phyloP scores from a whole-genome alignment of 108 stramenopile species.

The Epipyxis sp. region DNA sequence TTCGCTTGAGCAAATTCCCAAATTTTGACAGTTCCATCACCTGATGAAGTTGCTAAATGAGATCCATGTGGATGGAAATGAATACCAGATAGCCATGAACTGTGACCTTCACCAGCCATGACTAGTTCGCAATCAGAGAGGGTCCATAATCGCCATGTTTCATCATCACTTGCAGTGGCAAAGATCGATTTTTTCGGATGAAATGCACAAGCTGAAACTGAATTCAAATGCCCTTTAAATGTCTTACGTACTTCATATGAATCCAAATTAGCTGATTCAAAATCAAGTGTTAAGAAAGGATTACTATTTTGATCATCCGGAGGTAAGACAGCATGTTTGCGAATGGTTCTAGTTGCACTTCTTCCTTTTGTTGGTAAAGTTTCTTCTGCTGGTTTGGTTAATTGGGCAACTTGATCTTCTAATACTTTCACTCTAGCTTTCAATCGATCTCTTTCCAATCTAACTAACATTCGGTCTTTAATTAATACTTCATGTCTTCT shows the following conservation, averaged over 20 bases:
- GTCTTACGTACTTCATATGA: slow-evolving; percentile 45
- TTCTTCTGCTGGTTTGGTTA: slow-evolving; percentile 38
- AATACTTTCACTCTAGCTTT: slow-evolving; percentile 49
- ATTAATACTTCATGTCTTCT: slow-evolving; percentile 62
- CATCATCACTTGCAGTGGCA: slow-evolving; percentile 52
- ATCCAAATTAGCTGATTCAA: slow-evolving; percentile 50
- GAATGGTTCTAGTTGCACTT: background rate
- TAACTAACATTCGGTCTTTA: slow-evolving; percentile 70
- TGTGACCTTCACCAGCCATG: slow-evolving; percentile 65
- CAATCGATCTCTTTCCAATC: slow-evolving; percentile 61
- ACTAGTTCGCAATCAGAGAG: slow-evolving; percentile 61
- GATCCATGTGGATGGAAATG: slow-evolving; percentile 62
- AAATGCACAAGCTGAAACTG: slow-evolving; percentile 54
- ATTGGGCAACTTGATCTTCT: slow-evolving; percentile 49
- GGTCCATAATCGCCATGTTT: slow-evolving; percentile 64
- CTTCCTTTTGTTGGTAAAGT: slow-evolving; percentile 29
- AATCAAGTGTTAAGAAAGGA: slow-evolving; percentile 48
- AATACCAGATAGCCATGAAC: slow-evolving; percentile 58
- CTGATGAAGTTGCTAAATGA: slow-evolving; percentile 55
- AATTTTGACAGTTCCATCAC: slow-evolving; percentile 63
- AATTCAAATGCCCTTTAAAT: slow-evolving; percentile 60
- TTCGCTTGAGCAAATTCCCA: slow-evolving; percentile 59
- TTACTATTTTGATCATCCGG: slow-evolving; percentile 39
- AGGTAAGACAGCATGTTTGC: slow-evolving; percentile 28
- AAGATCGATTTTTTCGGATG: slow-evolving; percentile 62